Evolutionary conservation across 176 grass and related monocot species (phyloP).

Genomic region (Oryza meridionalis): DNA sequence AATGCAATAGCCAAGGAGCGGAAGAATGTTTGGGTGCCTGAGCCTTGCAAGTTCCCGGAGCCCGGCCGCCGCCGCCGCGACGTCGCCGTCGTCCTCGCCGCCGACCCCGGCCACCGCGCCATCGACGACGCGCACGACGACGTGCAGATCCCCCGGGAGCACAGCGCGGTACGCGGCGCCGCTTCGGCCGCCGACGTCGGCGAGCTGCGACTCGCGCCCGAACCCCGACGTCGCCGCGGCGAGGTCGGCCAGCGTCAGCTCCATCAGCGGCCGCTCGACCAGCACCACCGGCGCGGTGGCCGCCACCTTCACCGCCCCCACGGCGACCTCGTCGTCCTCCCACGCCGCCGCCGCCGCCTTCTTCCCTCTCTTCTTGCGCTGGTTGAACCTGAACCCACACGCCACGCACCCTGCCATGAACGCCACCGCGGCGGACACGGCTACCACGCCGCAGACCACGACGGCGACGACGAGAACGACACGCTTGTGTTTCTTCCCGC

Average conservation of each 20-base stretch:
- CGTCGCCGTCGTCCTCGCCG: constrained; percentile 1
- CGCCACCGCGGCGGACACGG: not conserved
- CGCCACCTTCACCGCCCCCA: constrained; percentile 57
- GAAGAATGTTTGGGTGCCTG: constrained; percentile 82
- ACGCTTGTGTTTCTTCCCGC: not conserved
- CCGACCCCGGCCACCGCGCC: constrained; percentile 1
- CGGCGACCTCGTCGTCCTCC: constrained; percentile 51
- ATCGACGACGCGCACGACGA: constrained; percentile 78
- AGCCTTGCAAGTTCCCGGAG: constrained; percentile 63
- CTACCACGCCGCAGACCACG: constrained; percentile 7
- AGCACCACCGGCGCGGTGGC: constrained; percentile 67
- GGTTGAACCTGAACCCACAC: constrained; percentile 12
- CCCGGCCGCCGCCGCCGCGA: not conserved
- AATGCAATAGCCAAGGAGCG: constrained; percentile 87
- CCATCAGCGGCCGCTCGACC: constrained; percentile 77
- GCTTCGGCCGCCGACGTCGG: constrained; percentile 54
- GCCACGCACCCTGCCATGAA: constrained; percentile 14
- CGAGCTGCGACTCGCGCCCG: constrained; percentile 83
- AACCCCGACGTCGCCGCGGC: constrained; percentile 78
- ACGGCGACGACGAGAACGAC: constrained; percentile 12
- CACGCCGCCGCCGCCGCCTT: constrained; percentile 21
- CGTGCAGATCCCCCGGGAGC: constrained; percentile 65
- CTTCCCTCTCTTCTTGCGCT: constrained; percentile 1
- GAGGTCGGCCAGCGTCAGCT: constrained; percentile 76
- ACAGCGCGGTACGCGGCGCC: constrained; percentile 79